Percentiles rank a stretch among this genome's conserved stretches.
These are phyloP conservation scores for Botryotinia convoluta DNA, from an alignment of 2,329 filamentous ascomycete species.

Conservation along the genomic window DNA sequence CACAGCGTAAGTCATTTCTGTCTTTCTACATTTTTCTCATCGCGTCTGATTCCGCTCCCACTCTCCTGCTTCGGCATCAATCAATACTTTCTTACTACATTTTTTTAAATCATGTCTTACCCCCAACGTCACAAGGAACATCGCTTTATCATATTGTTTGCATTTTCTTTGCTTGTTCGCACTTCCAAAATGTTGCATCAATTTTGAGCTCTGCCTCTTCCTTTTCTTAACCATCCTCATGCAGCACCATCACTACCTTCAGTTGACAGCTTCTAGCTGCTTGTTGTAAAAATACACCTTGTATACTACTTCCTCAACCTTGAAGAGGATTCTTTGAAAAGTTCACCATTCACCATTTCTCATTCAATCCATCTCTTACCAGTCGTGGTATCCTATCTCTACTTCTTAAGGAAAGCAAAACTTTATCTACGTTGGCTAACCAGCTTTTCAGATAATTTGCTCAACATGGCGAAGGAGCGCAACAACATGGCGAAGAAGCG, in stretches of 20 bases:
- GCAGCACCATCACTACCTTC: neutral
- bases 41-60: neutral
- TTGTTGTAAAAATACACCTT: neutral
- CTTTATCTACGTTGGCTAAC: neutral
- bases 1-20: neutral
- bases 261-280: neutral
- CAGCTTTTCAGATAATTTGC: neutral
- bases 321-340: neutral
- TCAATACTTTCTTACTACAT: neutral
- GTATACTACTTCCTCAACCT: neutral
- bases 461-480: neutral
- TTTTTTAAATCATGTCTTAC: neutral
- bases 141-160: neutral
- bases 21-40: neutral
- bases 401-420: neutral
- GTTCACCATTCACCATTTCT: neutral
- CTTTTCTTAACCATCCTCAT: neutral
- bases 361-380: neutral
- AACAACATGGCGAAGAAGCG: neutral
- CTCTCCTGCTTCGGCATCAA: neutral
- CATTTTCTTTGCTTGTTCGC: neutral
- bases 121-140: neutral
- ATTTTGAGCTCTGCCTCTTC: neutral
- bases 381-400: neutral
- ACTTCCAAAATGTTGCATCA: neutral